These are phyloP conservation scores for Domatiomyces catenatus DNA, from an alignment of 2,329 filamentous ascomycete genomes.

Conservation along the genomic window DNA sequence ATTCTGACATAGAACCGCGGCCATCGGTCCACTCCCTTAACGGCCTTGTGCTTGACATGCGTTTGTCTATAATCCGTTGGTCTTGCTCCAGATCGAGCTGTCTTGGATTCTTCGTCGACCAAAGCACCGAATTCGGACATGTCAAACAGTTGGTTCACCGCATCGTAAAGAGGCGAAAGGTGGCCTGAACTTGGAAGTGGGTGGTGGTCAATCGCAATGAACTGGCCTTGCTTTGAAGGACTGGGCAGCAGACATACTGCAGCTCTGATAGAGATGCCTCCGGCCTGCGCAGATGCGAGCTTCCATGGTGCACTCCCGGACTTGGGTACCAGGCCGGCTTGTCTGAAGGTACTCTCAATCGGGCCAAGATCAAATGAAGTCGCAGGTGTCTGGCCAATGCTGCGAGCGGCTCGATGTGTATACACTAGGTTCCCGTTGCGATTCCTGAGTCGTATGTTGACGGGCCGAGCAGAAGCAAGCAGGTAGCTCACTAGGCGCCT, in stretches of 20 bases:
- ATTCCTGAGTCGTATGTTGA: neutral
- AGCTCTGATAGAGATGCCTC: slow-evolving; percentile 48
- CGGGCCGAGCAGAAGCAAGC: slow-evolving; percentile 46
- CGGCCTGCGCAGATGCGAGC: slow-evolving; percentile 49
- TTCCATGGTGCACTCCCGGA: slow-evolving; percentile 49
- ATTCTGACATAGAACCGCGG: slow-evolving; percentile 81
- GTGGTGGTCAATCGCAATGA: slow-evolving; percentile 61
- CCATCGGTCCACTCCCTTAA: slow-evolving; percentile 61
- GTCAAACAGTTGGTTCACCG: slow-evolving; percentile 62
- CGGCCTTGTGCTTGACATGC: slow-evolving; percentile 35
- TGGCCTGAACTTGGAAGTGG: slow-evolving; percentile 44
- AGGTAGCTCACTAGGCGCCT: slow-evolving; percentile 46
- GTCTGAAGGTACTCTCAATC: slow-evolving; percentile 32
- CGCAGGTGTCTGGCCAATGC: neutral
- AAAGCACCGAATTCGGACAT: slow-evolving; percentile 59
- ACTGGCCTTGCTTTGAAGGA: slow-evolving; percentile 59
- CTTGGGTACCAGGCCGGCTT: slow-evolving; percentile 5
- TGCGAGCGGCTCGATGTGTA: neutral
- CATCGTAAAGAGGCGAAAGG: slow-evolving; percentile 55
- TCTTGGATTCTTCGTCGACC: slow-evolving; percentile 31
- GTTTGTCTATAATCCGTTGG: slow-evolving; percentile 24
- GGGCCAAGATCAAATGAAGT: slow-evolving; percentile 9
- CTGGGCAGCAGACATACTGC: slow-evolving; percentile 53
- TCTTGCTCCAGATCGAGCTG: slow-evolving; percentile 1
- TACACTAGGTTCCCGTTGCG: neutral